These are phyloP conservation scores for Acrocalymma vagum DNA, from an alignment of 2,329 filamentous ascomycete genomes.

Conservation along the genomic window DNA sequence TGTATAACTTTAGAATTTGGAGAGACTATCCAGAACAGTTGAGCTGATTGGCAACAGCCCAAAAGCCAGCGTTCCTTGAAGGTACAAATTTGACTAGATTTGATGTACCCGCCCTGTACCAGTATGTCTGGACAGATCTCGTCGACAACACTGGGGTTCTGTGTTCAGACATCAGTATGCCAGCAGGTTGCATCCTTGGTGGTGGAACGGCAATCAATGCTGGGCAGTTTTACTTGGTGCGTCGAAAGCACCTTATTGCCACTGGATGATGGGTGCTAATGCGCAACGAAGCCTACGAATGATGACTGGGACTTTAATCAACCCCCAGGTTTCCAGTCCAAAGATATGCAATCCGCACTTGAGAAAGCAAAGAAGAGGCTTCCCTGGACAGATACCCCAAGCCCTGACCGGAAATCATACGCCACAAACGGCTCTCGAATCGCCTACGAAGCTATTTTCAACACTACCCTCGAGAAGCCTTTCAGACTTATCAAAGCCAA, in stretches of 20 bases:
- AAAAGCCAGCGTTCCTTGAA: slow-evolving; percentile 66
- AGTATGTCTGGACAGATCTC: slow-evolving; percentile 69
- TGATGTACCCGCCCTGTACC: slow-evolving; percentile 72
- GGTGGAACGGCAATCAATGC: slow-evolving; percentile 72
- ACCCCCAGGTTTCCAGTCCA: slow-evolving; percentile 70
- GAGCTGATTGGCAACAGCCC: neutral
- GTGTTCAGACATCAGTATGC: slow-evolving; percentile 70
- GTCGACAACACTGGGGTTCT: slow-evolving; percentile 57
- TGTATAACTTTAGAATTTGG: neutral
- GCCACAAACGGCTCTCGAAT: slow-evolving; percentile 68
- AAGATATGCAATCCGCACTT: slow-evolving; percentile 65
- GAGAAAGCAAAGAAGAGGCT: slow-evolving; percentile 70
- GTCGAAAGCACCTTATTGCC: too few species aligned
- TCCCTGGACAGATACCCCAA: slow-evolving; percentile 70
- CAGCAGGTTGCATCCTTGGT: slow-evolving; percentile 72
- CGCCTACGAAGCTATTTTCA: slow-evolving; percentile 62
- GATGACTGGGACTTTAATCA: slow-evolving; percentile 66
- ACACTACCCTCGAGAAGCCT: slow-evolving; percentile 51
- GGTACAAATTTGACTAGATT: slow-evolving; percentile 70
- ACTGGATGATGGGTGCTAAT: neutral
- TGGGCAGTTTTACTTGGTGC: slow-evolving; percentile 64
- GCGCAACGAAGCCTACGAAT: slow-evolving; percentile 58
- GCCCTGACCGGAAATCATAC: slow-evolving; percentile 69
- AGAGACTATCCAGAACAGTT: neutral
- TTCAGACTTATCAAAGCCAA: slow-evolving; percentile 70